Evolutionary conservation across 106 monocot genomes (phyloP).

Genomic region (Gastrodia elata): DNA sequence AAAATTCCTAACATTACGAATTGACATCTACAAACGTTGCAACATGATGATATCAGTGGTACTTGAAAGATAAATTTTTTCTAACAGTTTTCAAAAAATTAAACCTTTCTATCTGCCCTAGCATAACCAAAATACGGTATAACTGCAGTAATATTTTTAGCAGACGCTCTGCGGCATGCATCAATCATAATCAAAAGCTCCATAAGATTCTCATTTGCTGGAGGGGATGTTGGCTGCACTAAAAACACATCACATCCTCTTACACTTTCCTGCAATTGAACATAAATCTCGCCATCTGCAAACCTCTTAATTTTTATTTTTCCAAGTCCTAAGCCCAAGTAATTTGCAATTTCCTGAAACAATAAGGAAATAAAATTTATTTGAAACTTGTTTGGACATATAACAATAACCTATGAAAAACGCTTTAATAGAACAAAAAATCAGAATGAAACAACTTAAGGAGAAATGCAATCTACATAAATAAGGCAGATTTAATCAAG

Average conservation of each 20-base stretch:
- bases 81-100: neutral
- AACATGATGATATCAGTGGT: neutral
- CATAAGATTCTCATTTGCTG: slow-evolving; percentile 93
- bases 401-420: neutral
- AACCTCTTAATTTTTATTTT: slow-evolving; percentile 84
- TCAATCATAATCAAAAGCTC: slow-evolving; percentile 92
- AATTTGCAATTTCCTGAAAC: slow-evolving; percentile 71
- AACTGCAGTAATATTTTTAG: slow-evolving; percentile 81
- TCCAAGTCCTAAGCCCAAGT: slow-evolving; percentile 76
- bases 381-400: neutral
- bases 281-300: slow-evolving; percentile 93
- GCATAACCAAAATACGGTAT: slow-evolving; percentile 94
- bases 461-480: neutral
- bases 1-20: neutral
- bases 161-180: slow-evolving; percentile 88
- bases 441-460: neutral
- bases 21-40: neutral
- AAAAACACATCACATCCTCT: slow-evolving; percentile 88
- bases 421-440: neutral
- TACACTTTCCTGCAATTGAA: slow-evolving; percentile 84
- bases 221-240: slow-evolving; percentile 82
- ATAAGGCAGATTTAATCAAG: neutral
- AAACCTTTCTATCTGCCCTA: slow-evolving; percentile 86
- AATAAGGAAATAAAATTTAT: neutral
- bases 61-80: neutral